These are phyloP conservation scores for Wolfiporia cocos DNA, from an alignment of 1,284 basidiomycete species.

Conservation along the genomic window DNA sequence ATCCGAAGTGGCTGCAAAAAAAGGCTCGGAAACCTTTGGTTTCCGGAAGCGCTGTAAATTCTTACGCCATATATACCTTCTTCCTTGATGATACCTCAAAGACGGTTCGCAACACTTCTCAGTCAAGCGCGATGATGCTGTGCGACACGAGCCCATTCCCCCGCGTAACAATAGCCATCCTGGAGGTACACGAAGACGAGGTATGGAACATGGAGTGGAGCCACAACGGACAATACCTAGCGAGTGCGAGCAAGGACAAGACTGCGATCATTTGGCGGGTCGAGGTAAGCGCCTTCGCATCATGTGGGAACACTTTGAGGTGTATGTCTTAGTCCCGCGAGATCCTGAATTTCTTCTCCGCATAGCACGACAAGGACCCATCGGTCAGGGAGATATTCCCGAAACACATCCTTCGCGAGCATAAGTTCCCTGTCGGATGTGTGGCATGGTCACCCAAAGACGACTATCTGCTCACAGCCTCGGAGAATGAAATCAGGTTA, in stretches of 20 bases:
- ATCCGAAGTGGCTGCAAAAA: too few relatives aligned
- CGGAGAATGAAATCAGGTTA: conserved; percentile 76
- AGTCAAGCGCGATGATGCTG: conserved; percentile 81
- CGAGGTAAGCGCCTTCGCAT: conserved; percentile 44
- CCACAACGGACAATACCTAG: conserved; percentile 80
- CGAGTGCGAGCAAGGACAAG: conserved; percentile 85
- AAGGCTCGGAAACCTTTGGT: too few relatives aligned
- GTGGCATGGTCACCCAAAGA: conserved; percentile 92
- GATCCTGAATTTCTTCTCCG: conserved; percentile 1
- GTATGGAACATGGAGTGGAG: conserved; percentile 97
- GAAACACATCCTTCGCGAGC: conserved; percentile 63
- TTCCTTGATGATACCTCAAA: conserved; percentile 87
- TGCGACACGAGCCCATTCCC: conserved; percentile 85
- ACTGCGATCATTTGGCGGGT: conserved; percentile 87
- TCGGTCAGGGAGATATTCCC: conserved; percentile 53
- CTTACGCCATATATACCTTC: conserved; percentile 66
- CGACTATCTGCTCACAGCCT: conserved; percentile 71
- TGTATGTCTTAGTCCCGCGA: not conserved
- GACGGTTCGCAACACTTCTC: conserved; percentile 80
- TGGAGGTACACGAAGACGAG: conserved; percentile 86
- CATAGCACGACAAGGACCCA: conserved; percentile 43
- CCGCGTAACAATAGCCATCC: conserved; percentile 73
- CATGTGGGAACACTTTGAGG: not conserved
- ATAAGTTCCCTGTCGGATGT: conserved; percentile 71
- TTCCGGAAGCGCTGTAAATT: not conserved